These are phyloP conservation scores for Emiliania huxleyi DNA, from an alignment of 78 protist genomes.

Conservation along the genomic window DNA sequence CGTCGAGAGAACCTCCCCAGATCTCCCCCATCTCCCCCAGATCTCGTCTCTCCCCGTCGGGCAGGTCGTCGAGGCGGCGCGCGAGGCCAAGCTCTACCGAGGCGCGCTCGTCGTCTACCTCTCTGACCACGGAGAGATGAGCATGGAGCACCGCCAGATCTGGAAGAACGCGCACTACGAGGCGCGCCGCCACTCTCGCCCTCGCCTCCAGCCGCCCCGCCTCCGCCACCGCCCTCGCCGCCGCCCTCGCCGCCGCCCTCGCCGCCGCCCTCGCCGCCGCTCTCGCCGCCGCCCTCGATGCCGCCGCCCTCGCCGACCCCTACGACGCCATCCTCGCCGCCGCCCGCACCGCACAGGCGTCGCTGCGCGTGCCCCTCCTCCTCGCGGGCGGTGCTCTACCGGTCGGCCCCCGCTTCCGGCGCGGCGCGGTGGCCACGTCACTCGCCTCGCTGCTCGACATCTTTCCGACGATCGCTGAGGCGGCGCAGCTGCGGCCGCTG, in stretches of 20 bases:
- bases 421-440: not conserved
- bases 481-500: not conserved
- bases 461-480: not conserved
- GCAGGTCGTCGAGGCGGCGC: not conserved
- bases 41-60: too few relatives aligned
- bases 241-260: too few relatives aligned
- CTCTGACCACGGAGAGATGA: conserved; percentile 17
- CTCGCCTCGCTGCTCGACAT: not conserved
- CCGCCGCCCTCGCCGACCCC: too few relatives aligned
- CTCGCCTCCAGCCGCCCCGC: too few relatives aligned
- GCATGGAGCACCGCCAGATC: not conserved
- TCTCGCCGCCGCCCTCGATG: too few relatives aligned
- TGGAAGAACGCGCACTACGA: conserved; percentile 25
- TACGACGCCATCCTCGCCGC: too few relatives aligned
- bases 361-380: not conserved
- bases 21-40: too few relatives aligned
- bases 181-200: too few relatives aligned
- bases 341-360: too few relatives aligned
- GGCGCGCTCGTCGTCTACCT: not conserved
- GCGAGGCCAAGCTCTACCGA: not conserved
- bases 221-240: too few relatives aligned
- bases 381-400: not conserved
- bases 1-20: too few relatives aligned
- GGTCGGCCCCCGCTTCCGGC: not conserved
- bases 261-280: too few relatives aligned